Evolutionary conservation across 1,284 basidiomycete species (phyloP).

Genomic region (Ceratobasidium sp.): DNA sequence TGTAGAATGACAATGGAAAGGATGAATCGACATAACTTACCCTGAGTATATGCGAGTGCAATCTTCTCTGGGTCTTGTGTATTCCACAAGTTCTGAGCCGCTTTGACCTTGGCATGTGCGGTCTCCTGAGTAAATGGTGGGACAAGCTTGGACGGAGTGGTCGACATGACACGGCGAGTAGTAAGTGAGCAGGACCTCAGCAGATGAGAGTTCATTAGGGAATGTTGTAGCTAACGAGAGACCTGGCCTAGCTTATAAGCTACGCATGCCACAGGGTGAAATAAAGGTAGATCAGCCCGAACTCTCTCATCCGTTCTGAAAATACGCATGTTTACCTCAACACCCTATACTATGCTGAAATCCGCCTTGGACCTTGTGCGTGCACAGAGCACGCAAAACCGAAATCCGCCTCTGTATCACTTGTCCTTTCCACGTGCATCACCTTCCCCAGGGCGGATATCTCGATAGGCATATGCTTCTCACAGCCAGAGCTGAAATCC

Average conservation of each 20-base stretch:
- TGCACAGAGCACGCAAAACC: neutral
- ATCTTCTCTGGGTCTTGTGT: conserved; percentile 46
- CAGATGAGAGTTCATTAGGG: neutral
- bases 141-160: conserved; percentile 14
- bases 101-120: conserved; percentile 46
- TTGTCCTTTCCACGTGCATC: neutral
- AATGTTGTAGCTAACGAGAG: neutral
- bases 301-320: no score
- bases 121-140: conserved; percentile 45
- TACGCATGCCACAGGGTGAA: neutral
- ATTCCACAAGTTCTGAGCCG: conserved; percentile 49
- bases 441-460: neutral
- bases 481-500: neutral
- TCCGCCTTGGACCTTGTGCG: neutral
- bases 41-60: conserved; percentile 62
- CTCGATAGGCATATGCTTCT: neutral
- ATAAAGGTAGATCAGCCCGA: neutral
- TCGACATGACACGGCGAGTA: conserved; percentile 3
- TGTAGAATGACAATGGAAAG: neutral
- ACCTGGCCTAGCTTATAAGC: neutral
- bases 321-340: neutral
- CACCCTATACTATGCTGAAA: neutral
- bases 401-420: neutral
- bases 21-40: neutral
- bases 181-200: neutral